Percentiles rank a stretch among this genome's conserved stretches.
Conservation (phyloP, 2,329 filamentous ascomycete genomes). For the Penicillium sp. region DNA sequence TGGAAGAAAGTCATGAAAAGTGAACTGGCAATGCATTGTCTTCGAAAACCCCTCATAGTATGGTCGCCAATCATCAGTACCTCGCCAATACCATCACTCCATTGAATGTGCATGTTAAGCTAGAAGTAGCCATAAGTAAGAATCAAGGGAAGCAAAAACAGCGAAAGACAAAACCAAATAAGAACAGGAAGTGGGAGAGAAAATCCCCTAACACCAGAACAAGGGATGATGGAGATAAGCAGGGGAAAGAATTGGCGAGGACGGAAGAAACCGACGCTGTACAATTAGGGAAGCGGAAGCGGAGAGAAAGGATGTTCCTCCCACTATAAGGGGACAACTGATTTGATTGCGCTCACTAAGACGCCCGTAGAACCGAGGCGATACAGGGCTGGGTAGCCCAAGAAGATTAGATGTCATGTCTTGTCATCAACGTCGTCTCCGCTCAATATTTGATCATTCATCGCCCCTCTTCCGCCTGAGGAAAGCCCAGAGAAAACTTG, state of each 20-base stretch:
- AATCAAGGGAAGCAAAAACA: constrained; percentile 13
- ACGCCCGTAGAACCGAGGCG: constrained; percentile 38
- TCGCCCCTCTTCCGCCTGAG: constrained; percentile 27
- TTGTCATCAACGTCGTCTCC: constrained; percentile 45
- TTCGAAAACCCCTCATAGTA: constrained; percentile 18
- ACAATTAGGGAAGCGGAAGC: constrained; percentile 31
- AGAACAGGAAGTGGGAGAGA: constrained; percentile 13
- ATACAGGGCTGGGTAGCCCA: constrained; percentile 34
- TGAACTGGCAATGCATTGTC: constrained; percentile 28
- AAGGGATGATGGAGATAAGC: constrained; percentile 18
- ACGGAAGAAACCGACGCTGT: constrained; percentile 57
- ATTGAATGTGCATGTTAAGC: constrained; percentile 29
- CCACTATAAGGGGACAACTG: constrained; percentile 36
- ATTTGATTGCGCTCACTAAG: constrained; percentile 39
- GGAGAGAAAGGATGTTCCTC: constrained; percentile 29
- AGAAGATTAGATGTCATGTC: constrained; percentile 44
- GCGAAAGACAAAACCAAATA: constrained; percentile 17
- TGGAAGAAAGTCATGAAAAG: not conserved
- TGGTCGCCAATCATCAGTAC: constrained; percentile 24
- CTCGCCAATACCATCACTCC: constrained; percentile 32
- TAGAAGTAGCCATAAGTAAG: constrained; percentile 14
- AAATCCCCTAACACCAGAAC: constrained; percentile 30
- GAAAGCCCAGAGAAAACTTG: constrained; percentile 15
- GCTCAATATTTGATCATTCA: constrained; percentile 38
- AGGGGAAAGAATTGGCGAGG: constrained; percentile 53